These are phyloP conservation scores for Castanea crenata DNA, from an alignment of 306 rosid genomes.

Conservation along the genomic window DNA sequence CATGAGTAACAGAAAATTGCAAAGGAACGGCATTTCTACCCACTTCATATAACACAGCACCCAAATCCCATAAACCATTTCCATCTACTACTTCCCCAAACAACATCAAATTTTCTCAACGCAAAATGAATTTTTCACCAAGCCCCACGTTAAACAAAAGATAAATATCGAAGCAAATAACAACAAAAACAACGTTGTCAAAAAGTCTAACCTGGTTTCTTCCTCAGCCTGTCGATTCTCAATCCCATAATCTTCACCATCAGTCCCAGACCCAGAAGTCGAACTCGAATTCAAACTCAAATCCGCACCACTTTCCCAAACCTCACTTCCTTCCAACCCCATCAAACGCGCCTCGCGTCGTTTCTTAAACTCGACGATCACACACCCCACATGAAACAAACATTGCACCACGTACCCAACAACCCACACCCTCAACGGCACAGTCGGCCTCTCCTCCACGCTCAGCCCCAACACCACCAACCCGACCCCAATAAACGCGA, in stretches of 20 bases:
- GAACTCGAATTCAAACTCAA: constrained; percentile 36
- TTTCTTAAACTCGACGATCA: constrained; percentile 42
- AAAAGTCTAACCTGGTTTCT: constrained; percentile 45
- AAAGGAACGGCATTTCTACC: not conserved
- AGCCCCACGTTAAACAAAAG: not conserved
- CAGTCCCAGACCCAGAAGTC: constrained; percentile 42
- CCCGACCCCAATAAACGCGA: constrained; percentile 50
- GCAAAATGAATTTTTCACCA: not conserved
- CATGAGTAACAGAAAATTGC: not conserved
- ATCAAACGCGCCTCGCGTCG: constrained; percentile 23
- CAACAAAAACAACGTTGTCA: not conserved
- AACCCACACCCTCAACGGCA: constrained; percentile 82
- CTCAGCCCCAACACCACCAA: constrained; percentile 46
- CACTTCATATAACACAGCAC: not conserved
- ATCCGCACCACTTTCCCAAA: constrained; percentile 38
- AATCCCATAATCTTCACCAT: constrained; percentile 37
- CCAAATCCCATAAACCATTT: not conserved
- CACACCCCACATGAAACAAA: constrained; percentile 54
- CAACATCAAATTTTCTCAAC: not conserved
- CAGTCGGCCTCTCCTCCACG: constrained; percentile 53
- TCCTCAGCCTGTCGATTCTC: constrained; percentile 30
- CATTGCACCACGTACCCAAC: constrained; percentile 60
- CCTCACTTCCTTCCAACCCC: constrained; percentile 3
- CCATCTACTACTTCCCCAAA: not conserved
- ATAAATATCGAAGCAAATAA: not conserved